Conservation (phyloP, 2,329 filamentous ascomycete genomes). For the Microcyclospora pomicola region DNA sequence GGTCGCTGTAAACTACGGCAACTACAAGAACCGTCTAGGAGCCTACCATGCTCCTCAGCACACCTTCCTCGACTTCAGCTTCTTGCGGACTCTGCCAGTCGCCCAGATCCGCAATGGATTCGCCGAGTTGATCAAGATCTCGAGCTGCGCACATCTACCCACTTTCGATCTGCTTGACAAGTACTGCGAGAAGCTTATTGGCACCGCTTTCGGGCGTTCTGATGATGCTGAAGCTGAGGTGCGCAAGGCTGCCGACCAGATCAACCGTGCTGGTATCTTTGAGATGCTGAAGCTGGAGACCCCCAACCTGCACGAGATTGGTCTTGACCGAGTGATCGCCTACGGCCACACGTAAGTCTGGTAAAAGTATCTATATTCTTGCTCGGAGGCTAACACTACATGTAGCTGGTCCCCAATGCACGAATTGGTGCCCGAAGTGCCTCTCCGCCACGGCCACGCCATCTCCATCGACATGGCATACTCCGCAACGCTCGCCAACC, state of each 20-base stretch:
- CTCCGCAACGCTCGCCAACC: slow-evolving; percentile 53
- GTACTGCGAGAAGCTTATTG: slow-evolving; percentile 54
- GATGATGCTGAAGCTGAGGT: slow-evolving; percentile 44
- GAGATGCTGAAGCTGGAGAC: slow-evolving; percentile 64
- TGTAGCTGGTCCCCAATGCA: slow-evolving; percentile 55
- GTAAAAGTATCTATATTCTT: not conserved
- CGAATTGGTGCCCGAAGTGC: slow-evolving; percentile 54
- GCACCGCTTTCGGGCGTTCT: slow-evolving; percentile 48
- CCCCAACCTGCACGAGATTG: slow-evolving; percentile 60
- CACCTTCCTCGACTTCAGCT: slow-evolving; percentile 61
- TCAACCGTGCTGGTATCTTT: slow-evolving; percentile 52
- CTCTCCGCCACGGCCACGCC: slow-evolving; percentile 58
- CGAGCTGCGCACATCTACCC: slow-evolving; percentile 50
- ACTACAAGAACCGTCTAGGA: slow-evolving; percentile 61
- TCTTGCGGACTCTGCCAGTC: slow-evolving; percentile 52
- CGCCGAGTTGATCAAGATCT: slow-evolving; percentile 64
- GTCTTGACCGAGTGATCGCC: slow-evolving; percentile 57
- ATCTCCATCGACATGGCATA: slow-evolving; percentile 68
- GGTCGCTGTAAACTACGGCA: slow-evolving; percentile 64
- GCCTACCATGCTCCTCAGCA: slow-evolving; percentile 60
- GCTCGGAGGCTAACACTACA: slow-evolving; percentile 2
- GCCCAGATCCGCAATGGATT: slow-evolving; percentile 61
- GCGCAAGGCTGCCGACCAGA: slow-evolving; percentile 47
- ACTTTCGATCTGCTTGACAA: slow-evolving; percentile 56
- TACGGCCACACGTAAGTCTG: slow-evolving; percentile 52